Percentiles rank a stretch among this genome's conserved stretches.
These are phyloP conservation scores for Arthrobotrys pseudoclavata DNA, from an alignment of 2,329 filamentous ascomycete genomes.

Conservation along the genomic window DNA sequence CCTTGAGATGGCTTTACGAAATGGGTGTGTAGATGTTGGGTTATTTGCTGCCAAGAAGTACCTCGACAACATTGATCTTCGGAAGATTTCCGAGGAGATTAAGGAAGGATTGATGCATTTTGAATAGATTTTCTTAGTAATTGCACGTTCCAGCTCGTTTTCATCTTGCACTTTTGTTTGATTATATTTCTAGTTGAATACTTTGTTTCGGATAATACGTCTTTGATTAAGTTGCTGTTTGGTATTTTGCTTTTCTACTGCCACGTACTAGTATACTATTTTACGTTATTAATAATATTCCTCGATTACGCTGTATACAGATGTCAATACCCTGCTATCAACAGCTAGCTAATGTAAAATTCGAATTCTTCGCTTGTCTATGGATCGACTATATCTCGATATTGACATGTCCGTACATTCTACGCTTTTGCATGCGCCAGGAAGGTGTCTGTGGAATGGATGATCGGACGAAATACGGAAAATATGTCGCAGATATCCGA, in stretches of 20 bases:
- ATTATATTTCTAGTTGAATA: neutral
- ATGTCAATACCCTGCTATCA: neutral
- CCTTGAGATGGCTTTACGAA: constrained; percentile 46
- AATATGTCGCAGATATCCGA: constrained; percentile 50
- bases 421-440: neutral
- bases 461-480: constrained; percentile 34
- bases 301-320: neutral
- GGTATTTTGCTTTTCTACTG: neutral
- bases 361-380: neutral
- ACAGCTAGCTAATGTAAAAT: neutral
- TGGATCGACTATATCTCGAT: neutral
- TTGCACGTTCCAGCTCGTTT: neutral
- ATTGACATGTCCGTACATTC: neutral
- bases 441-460: neutral
- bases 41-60: constrained; percentile 69
- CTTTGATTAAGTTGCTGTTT: neutral
- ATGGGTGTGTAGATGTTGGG: constrained; percentile 66
- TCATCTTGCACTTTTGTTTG: constrained; percentile 6
- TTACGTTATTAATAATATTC: neutral
- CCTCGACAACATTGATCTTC: constrained; percentile 66
- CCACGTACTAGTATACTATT: neutral
- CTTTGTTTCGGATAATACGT: neutral
- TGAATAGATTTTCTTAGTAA: constrained; percentile 12
- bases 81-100: constrained; percentile 65
- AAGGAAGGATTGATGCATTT: constrained; percentile 38